These are phyloP conservation scores for Amanita pseudoporphyria DNA, from an alignment of 768 basidiomycete genomes.

Conservation along the genomic window DNA sequence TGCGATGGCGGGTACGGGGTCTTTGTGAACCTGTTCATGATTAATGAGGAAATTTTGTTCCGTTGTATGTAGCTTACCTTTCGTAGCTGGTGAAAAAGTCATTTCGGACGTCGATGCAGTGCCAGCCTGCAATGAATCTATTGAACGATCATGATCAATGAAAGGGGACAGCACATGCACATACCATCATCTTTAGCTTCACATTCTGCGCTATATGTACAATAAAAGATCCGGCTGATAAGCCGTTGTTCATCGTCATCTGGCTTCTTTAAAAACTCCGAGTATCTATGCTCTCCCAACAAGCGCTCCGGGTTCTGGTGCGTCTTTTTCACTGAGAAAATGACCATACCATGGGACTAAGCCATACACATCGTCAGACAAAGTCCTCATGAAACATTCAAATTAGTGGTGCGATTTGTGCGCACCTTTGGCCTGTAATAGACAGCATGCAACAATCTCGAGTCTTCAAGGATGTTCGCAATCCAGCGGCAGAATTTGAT, in stretches of 20 bases:
- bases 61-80: constrained; percentile 17
- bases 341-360: constrained; percentile 38
- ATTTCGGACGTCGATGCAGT: constrained; percentile 30
- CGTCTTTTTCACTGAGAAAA: constrained; percentile 35
- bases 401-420: background rate
- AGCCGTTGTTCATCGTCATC: constrained; percentile 25
- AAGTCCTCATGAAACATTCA: background rate
- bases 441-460: constrained; percentile 27
- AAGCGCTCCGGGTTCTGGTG: constrained; percentile 26
- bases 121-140: constrained; percentile 35
- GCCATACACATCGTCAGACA: background rate
- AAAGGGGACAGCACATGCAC: constrained; percentile 11
- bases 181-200: constrained; percentile 40
- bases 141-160: background rate
- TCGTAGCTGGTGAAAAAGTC: constrained; percentile 33
- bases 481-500: constrained; percentile 37
- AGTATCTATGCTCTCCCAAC: constrained; percentile 44
- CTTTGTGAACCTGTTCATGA: background rate
- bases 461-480: constrained; percentile 28
- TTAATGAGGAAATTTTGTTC: background rate
- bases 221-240: constrained; percentile 33
- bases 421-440: constrained; percentile 38
- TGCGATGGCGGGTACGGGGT: background rate
- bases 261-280: constrained; percentile 32
- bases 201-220: constrained; percentile 29